These are phyloP conservation scores for Ilyonectria robusta DNA, from an alignment of 2,329 filamentous ascomycete genomes.

Conservation along the genomic window DNA sequence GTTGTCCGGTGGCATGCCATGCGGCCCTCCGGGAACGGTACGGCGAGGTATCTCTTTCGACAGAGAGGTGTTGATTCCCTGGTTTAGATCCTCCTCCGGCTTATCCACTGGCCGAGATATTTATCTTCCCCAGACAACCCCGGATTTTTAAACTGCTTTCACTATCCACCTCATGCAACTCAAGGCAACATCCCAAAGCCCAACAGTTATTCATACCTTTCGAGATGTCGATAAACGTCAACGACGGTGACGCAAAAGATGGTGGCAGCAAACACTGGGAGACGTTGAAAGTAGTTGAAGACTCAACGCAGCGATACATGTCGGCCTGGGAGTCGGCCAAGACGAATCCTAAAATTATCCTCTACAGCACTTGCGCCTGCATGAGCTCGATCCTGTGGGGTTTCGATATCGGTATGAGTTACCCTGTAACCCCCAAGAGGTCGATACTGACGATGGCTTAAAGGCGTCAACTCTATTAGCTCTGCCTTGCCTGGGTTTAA, in stretches of 20 bases:
- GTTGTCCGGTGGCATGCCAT: too few species aligned
- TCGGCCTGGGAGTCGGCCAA: background rate
- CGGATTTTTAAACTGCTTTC: too few species aligned
- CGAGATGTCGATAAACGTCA: background rate
- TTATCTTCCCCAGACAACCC: too few species aligned
- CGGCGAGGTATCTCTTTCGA: too few species aligned
- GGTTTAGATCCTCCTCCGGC: too few species aligned
- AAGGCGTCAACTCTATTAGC: constrained; percentile 14
- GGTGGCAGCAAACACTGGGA: background rate
- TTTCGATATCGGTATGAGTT: background rate
- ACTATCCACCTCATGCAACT: background rate
- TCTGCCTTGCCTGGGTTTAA: constrained; percentile 13
- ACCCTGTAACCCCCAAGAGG: background rate
- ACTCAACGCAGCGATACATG: background rate
- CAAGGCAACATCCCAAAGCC: background rate
- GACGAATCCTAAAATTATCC: background rate
- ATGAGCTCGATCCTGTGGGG: background rate
- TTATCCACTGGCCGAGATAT: too few species aligned
- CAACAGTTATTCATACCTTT: background rate
- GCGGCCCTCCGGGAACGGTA: too few species aligned
- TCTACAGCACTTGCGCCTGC: background rate
- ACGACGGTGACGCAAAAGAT: background rate
- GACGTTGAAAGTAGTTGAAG: background rate
- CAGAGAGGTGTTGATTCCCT: too few species aligned
- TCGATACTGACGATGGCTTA: background rate